These are phyloP conservation scores for Kodamaea sp. DNA, from an alignment of 1,139 yeast species.

Conservation along the genomic window DNA sequence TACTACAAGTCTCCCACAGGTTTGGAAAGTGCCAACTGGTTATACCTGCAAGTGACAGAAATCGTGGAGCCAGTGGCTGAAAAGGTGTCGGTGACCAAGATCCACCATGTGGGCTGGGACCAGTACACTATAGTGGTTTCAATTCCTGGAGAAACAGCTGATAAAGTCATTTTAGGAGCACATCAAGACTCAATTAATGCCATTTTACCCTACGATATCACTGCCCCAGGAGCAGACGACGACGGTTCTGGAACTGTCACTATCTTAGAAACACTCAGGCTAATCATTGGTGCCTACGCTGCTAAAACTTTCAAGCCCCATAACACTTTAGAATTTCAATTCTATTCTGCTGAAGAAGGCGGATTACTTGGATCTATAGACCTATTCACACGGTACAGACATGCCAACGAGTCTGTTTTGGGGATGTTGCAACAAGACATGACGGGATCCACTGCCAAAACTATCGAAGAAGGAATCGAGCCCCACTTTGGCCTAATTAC, in stretches of 20 bases:
- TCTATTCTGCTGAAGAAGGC: constrained; percentile 94
- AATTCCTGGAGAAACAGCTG: constrained; percentile 39
- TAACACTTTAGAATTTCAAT: constrained; percentile 87
- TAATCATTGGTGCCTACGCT: constrained; percentile 44
- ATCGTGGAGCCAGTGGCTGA: constrained; percentile 42
- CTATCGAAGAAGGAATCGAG: constrained; percentile 54
- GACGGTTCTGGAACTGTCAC: constrained; percentile 90
- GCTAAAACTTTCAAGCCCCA: constrained; percentile 51
- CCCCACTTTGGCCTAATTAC: constrained; percentile 80
- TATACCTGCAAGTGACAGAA: constrained; percentile 49
- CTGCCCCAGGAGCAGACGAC: constrained; percentile 94
- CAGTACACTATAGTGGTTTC: constrained; percentile 44
- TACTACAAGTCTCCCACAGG: constrained; percentile 78
- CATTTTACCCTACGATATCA: constrained; percentile 63
- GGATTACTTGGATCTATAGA: constrained; percentile 88
- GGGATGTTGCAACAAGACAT: constrained; percentile 94
- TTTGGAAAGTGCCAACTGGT: constrained; percentile 71
- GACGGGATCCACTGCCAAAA: constrained; percentile 78
- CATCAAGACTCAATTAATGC: constrained; percentile 88
- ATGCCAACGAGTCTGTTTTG: constrained; percentile 52
- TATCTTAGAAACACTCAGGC: constrained; percentile 70
- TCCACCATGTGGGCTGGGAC: constrained; percentile 45
- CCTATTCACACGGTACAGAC: constrained; percentile 59
- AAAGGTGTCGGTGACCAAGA: constrained; percentile 27
- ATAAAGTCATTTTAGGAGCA: constrained; percentile 74